Percentiles rank a stretch among this genome's conserved stretches.
phyloP scores from a whole-genome alignment of 164 flowering plant species.

The Tetracentron sinense region DNA sequence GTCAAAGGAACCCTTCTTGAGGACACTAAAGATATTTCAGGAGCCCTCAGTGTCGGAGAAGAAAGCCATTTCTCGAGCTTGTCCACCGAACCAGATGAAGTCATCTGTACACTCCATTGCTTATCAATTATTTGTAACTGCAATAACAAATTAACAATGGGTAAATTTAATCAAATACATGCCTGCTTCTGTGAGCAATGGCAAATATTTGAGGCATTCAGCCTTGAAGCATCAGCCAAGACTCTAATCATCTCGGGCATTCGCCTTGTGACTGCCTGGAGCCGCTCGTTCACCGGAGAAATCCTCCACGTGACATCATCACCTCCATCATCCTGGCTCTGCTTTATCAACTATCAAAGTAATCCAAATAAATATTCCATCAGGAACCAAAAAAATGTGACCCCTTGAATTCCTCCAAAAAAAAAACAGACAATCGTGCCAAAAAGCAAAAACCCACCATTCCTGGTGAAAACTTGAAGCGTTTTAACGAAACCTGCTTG shows the following conservation, averaged over 20 bases:
- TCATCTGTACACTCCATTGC: no score
- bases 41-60: constrained; percentile 44
- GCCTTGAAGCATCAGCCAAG: constrained; percentile 64
- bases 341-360: constrained; percentile 64
- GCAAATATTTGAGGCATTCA: constrained; percentile 37
- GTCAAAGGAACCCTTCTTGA: constrained; percentile 29
- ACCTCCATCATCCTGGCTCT: constrained; percentile 91
- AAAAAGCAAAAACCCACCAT: constrained; percentile 40
- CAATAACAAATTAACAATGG: background rate
- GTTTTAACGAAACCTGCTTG: constrained; percentile 45
- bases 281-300: constrained; percentile 84
- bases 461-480: constrained; percentile 91
- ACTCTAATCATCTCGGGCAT: constrained; percentile 45
- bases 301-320: constrained; percentile 95
- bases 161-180: constrained; percentile 4
- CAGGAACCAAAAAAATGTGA: background rate
- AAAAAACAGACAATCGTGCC: background rate
- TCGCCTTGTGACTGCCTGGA: constrained; percentile 60
- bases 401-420: background rate
- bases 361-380: background rate
- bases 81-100: constrained; percentile 29
- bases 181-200: constrained; percentile 54
- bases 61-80: constrained; percentile 55
- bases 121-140: no score
- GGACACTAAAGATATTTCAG: constrained; percentile 27